phyloP scores from a whole-genome alignment of 306 rosid species.

The Comarum palustre region DNA sequence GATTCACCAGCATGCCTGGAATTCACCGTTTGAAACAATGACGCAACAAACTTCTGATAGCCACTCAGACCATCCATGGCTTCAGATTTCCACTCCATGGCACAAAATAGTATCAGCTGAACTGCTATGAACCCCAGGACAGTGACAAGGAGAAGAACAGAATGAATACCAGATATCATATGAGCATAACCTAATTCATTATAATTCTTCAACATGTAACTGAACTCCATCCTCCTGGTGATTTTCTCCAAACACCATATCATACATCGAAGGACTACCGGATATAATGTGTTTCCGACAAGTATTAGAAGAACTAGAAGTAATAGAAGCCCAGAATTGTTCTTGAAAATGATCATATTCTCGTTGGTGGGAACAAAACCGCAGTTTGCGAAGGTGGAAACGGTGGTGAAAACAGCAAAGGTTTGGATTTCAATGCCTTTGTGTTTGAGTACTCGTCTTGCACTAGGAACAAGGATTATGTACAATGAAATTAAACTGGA shows the following conservation, averaged over 20 bases:
- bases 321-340: slow-evolving; percentile 61
- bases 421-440: slow-evolving; percentile 41
- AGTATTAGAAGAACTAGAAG: slow-evolving; percentile 39
- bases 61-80: slow-evolving; percentile 51
- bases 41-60: slow-evolving; percentile 47
- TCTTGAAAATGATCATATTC: slow-evolving; percentile 65
- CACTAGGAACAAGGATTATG: slow-evolving; percentile 30
- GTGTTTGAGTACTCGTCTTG: slow-evolving; percentile 29
- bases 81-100: slow-evolving; percentile 57
- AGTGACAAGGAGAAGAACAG: slow-evolving; percentile 34
- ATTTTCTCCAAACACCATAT: slow-evolving; percentile 40
- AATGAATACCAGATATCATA: slow-evolving; percentile 42
- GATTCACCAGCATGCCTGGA: slow-evolving; percentile 65
- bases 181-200: slow-evolving; percentile 42
- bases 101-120: slow-evolving; percentile 48
- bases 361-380: slow-evolving; percentile 83
- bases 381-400: slow-evolving; percentile 62
- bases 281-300: slow-evolving; percentile 63
- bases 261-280: slow-evolving; percentile 39
- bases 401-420: slow-evolving; percentile 51
- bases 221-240: slow-evolving; percentile 40
- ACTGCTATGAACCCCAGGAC: slow-evolving; percentile 38
- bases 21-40: slow-evolving; percentile 50
- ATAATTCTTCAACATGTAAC: slow-evolving; percentile 34
- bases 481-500: slow-evolving; percentile 28